phyloP scores from a whole-genome alignment of 176 grass and related monocot genomes.

The Cenchrus purpureus region DNA sequence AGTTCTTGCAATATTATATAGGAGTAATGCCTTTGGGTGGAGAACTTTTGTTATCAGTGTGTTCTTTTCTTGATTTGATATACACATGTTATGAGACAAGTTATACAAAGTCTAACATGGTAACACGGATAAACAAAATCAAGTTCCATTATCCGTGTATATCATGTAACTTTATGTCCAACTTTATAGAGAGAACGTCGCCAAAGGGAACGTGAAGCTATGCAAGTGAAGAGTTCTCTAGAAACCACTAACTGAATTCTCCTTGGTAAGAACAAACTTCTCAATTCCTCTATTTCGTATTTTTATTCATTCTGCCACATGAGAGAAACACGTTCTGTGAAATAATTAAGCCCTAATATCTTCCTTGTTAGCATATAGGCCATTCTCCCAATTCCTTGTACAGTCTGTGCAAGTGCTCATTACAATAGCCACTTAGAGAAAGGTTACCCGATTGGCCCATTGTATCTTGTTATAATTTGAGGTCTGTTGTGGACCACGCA shows the following conservation, averaged over 20 bases:
- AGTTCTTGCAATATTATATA: neutral
- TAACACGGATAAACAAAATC: neutral
- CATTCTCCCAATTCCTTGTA: neutral
- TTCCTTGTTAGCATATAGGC: neutral
- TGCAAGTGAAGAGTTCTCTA: constrained; percentile 41
- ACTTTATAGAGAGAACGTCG: constrained; percentile 63
- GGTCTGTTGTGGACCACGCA: neutral
- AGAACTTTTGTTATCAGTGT: neutral
- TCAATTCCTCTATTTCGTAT: neutral
- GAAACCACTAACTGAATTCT: constrained; percentile 31
- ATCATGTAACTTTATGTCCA: neutral
- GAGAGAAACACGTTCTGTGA: neutral
- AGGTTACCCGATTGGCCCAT: neutral
- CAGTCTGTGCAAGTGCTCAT: neutral
- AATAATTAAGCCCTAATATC: neutral
- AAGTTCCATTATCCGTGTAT: neutral
- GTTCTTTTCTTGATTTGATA: neutral
- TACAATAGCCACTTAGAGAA: too few species aligned
- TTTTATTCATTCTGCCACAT: neutral
- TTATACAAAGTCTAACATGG: too few species aligned
- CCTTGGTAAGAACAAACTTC: constrained; percentile 27
- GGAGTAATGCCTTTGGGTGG: neutral
- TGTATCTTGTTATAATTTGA: neutral
- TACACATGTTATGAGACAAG: neutral
- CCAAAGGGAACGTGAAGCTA: constrained; percentile 55